Evolutionary conservation across 2,329 filamentous ascomycete genomes (phyloP), one percentile per base, ranked within the genome.

Genomic region (Fusarium sororula): DNA sequence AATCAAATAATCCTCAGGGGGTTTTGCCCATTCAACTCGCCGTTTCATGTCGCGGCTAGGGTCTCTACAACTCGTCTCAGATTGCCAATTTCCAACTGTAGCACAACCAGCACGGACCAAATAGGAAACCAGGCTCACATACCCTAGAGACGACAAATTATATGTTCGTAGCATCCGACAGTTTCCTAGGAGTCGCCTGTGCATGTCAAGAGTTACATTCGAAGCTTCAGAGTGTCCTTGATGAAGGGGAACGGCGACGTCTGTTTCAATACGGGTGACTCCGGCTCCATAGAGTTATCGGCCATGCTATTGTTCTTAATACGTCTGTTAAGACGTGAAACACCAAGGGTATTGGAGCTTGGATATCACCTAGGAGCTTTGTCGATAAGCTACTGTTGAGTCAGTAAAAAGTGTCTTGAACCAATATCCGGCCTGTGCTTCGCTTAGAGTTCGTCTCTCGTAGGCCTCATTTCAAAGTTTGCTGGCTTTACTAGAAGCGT

Each of bases 21-120:
- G n/a, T 13, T 39, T 51, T 54, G 45, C 28, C 66, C 47, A 70
- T 70, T 73, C 47, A 62, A 69, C 37, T 60, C 47, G 60, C 57
- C 42, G 76, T 78, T 78, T 78, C 76, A 77, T 62, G 66, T 70
- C 63, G 42, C 64, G 51, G 65, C 68, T 44, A 63, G 75, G 70
- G 66, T 60, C 39, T 61, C 55, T 66, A 55, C 61, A 48, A 70
- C 58, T 62, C 64, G 76, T 78, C 76, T 78, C 76, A 77, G 76
- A 76, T 77, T 78, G 68, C 68, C 65, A 77, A 77, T 78, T 76
- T 78, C 71, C 71, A 75, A 55, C 53, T 48, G 38, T 55, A 55
- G 42, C 61, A 69, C 70, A 63, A 64, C 26, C 58, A 38, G 60
- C 56, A 75, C 66, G 35, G 66, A 24, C 51, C 61, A 64, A 50